Evolutionary conservation across 805 yeast species (phyloP).

Genomic region (Starmerella bombicola): DNA sequence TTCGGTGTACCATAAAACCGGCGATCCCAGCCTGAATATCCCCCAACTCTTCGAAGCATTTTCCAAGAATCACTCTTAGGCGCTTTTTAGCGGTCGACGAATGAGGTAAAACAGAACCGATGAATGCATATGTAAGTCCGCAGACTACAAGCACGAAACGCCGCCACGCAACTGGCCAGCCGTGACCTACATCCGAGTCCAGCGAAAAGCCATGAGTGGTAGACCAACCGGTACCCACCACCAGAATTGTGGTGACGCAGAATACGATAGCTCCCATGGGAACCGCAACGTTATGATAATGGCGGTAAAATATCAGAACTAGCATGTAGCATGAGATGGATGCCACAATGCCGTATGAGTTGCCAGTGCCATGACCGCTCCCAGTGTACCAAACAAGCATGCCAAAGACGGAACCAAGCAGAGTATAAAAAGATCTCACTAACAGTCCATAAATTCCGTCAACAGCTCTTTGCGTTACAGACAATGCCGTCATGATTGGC

Average conservation of each 20-base stretch:
- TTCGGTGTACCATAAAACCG: conserved; percentile 23
- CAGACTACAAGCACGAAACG: conserved; percentile 24
- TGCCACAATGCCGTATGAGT: conserved; percentile 26
- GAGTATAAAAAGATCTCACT: conserved; percentile 20
- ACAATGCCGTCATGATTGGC: conserved; percentile 24
- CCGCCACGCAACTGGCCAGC: conserved; percentile 27
- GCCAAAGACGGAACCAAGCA: conserved; percentile 24
- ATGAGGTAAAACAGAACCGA: conserved; percentile 25
- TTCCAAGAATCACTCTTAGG: conserved; percentile 22
- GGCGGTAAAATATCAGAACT: conserved; percentile 23
- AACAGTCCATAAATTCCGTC: conserved; percentile 25
- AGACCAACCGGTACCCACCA: conserved; percentile 25
- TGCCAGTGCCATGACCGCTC: conserved; percentile 26
- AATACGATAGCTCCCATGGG: conserved; percentile 26
- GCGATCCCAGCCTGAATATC: conserved; percentile 24
- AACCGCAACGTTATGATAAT: conserved; percentile 21
- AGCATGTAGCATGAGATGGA: conserved; percentile 19
- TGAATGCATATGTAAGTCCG: conserved; percentile 25
- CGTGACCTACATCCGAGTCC: conserved; percentile 17
- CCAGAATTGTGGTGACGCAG: conserved; percentile 22
- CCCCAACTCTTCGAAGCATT: conserved; percentile 18
- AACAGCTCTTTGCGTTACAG: conserved; percentile 24
- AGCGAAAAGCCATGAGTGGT: conserved; percentile 13
- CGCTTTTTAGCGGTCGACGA: conserved; percentile 26
- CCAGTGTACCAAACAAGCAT: conserved; percentile 28